Evolutionary conservation across 2,329 filamentous ascomycete genomes (phyloP).

Genomic region (Remersonia thermophila): DNA sequence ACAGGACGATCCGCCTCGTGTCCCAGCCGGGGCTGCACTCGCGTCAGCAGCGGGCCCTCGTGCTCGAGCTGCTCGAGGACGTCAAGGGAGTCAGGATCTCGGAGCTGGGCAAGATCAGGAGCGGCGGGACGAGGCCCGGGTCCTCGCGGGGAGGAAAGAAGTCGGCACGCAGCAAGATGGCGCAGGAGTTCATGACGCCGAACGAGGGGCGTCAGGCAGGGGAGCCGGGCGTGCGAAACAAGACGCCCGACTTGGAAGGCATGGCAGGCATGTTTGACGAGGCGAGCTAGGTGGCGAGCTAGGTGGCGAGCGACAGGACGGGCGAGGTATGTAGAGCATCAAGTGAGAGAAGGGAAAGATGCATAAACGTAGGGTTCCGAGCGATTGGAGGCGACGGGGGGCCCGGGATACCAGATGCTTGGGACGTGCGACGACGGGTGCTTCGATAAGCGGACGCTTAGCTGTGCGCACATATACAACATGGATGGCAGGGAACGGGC

Average conservation of each 20-base stretch:
- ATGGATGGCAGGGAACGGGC: too few species aligned
- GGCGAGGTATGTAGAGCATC: too few species aligned
- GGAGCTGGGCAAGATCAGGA: conserved; percentile 75
- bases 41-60: conserved; percentile 67
- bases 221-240: conserved; percentile 13
- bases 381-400: too few species aligned
- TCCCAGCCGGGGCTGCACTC: conserved; percentile 46
- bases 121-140: conserved; percentile 27
- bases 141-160: conserved; percentile 25
- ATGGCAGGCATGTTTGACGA: conserved; percentile 39
- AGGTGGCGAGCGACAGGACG: too few species aligned
- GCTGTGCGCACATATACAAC: too few species aligned
- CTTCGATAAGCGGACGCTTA: too few species aligned
- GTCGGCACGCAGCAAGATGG: conserved; percentile 44
- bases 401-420: too few species aligned
- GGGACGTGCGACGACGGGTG: too few species aligned
- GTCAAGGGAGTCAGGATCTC: conserved; percentile 85
- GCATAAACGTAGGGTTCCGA: too few species aligned
- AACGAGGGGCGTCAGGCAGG: conserved; percentile 14
- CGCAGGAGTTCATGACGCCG: conserved; percentile 53
- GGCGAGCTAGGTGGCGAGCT: conserved; percentile 7
- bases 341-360: too few species aligned
- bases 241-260: conserved; percentile 42
- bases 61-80: conserved; percentile 75
- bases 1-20: conserved; percentile 49